Base-by-base conservation (phyloP, 257 asterid species). In the Nemophila menziesii region DNA sequence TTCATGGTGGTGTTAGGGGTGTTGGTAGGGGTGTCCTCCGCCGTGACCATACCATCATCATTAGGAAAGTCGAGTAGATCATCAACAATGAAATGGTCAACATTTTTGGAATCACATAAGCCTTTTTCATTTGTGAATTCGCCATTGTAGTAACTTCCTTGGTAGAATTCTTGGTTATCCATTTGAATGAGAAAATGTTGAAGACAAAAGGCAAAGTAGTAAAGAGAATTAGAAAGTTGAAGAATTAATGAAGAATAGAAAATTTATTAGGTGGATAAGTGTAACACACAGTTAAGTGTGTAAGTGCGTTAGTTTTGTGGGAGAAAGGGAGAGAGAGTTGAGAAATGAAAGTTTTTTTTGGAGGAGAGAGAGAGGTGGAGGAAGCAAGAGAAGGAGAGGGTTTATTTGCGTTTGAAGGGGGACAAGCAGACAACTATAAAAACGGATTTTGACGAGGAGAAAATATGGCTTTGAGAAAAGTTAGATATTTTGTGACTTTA, bases 51-150 rank as follows among this genome's bases (percentile, higher is more conserved):
- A 36, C 38, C 61, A 1, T 75, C 96, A 10, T 82, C 92, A 42
- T 66, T 77, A 5, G 96, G 92, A 63, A 63, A 70, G 71, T 82
- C 72, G 1, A 86, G 60, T 57, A 86, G 94, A 69, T 86, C 96
- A 1, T 86, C 96, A 22, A 86, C 51, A 64, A 65, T 8, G 56
- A 86, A 86, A 55, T 82, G 68, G 59, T 77, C 94, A 14, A 44
- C 57, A 15, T 49, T 49, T 55, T 75, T 73, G 0, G 57, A 38
- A 41, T 83, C 82, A 20, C 80, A 49, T 5, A 56, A 56, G 12
- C 60, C 60, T 19, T 65, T 66, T 2, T 70, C 80, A 0, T 59
- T 16, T 10, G 73, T 17, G 65, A 63, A 64, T 57, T 64, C 79
- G 38, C 72, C 19, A 26, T 48, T 33, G 44, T 24, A 62, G 72